These are phyloP conservation scores for Ceriops zippeliana DNA, from an alignment of 345 rosid species.

Conservation along the genomic window DNA sequence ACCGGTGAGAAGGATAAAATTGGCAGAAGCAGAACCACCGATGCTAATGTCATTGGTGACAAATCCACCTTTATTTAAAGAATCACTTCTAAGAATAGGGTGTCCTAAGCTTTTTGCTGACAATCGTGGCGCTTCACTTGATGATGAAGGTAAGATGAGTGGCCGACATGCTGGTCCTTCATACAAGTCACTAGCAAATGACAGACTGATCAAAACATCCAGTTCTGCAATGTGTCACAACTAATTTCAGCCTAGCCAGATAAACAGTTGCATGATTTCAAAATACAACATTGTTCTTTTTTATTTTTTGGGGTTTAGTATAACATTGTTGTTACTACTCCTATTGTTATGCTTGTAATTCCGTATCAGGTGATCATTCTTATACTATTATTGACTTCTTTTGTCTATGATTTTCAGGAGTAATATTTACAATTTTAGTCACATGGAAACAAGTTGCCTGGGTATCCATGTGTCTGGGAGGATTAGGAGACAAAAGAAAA, in stretches of 20 bases:
- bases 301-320: too few species aligned
- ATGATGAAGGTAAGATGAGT: constrained; percentile 40
- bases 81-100: constrained; percentile 86
- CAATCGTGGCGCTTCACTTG: constrained; percentile 51
- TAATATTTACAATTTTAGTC: too few species aligned
- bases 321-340: too few species aligned
- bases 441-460: too few species aligned
- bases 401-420: too few species aligned
- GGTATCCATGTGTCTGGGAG: background rate
- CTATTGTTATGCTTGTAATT: too few species aligned
- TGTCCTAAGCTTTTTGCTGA: constrained; percentile 81
- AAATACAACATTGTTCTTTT: background rate
- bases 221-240: constrained; percentile 56
- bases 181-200: constrained; percentile 77
- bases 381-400: too few species aligned
- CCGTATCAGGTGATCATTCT: too few species aligned
- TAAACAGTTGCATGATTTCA: background rate
- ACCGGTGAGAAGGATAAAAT: constrained; percentile 93
- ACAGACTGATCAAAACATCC: constrained; percentile 85
- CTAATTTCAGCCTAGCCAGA: constrained; percentile 23
- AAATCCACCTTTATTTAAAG: constrained; percentile 79
- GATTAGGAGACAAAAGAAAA: background rate
- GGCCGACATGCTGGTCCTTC: constrained; percentile 87
- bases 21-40: constrained; percentile 62
- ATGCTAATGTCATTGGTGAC: constrained; percentile 78